Evolutionary conservation across 768 basidiomycete species (phyloP), one percentile per base, ranked within the genome.

Genomic region (Leccinellum luteum): DNA sequence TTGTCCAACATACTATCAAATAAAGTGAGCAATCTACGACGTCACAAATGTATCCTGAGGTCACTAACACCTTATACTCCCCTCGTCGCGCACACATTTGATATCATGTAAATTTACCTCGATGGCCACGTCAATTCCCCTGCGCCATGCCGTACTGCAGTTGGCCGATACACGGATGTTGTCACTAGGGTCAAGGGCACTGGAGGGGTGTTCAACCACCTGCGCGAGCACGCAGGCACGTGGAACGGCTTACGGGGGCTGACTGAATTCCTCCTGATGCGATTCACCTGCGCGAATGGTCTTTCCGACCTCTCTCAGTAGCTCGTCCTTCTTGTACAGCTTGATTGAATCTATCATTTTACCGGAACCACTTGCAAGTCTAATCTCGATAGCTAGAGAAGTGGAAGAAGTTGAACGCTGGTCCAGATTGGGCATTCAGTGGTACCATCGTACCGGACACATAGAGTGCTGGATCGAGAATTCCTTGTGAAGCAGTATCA

Each of bases 171-270:
- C 48, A 7, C 9, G 28, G 35, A 64, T 21, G 2, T 31, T 21
- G 30, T 55, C 55, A 5, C 48, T 35, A 3, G 47, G 30, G 6
- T 31, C 15, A 43, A 64, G n/a, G 38, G 41, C 4, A 13, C 41
- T 43, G n/a, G n/a, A n/a, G 19, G 10, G 21, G 41, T 14, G 6
- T 34, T 30, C 10, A n/a, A 47, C 56, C 15, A 57, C 10, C 13
- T 17, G 5, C 2, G 9, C n/a, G n/a, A 27, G 10, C 23, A 35
- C 3, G 9, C 38, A 34, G 31, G n/a, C 8, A 48, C 15, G 8
- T 14, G 21, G 21, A 31, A 17, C 9, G 17, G 10, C 63, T 51
- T 54, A 64, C 62, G 60, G 44, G n/a, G n/a, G n/a, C n/a, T n/a
- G n/a, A 27, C 17, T 1, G 25, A 64, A 56, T 27, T 60, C 17